A percentile compares a stretch with the other conserved stretches of the same genome.
phyloP scores from a whole-genome alignment of 2,329 filamentous ascomycete genomes.

The Paradendryphiella salina region DNA sequence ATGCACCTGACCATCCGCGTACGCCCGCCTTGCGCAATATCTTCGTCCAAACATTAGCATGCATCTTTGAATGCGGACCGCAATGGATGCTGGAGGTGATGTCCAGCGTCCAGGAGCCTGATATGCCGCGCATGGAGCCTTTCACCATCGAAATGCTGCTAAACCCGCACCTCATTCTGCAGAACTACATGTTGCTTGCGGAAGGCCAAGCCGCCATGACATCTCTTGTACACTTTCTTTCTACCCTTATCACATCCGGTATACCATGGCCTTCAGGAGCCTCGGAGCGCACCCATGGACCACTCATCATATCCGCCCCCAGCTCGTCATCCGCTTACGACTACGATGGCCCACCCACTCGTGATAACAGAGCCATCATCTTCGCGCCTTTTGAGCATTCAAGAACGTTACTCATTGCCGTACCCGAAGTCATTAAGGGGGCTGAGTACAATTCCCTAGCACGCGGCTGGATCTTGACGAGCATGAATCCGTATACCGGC shows the following conservation, averaged over 20 bases:
- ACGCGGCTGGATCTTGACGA: slow-evolving; percentile 47
- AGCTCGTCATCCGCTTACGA: slow-evolving; percentile 5
- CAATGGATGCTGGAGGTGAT: slow-evolving; percentile 47
- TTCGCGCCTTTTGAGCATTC: slow-evolving; percentile 42
- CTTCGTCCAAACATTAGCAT: slow-evolving; percentile 49
- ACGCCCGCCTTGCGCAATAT: slow-evolving; percentile 48
- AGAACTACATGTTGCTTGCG: slow-evolving; percentile 42
- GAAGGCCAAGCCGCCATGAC: slow-evolving; percentile 26
- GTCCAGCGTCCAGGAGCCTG: slow-evolving; percentile 29
- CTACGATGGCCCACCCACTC: background rate
- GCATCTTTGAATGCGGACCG: slow-evolving; percentile 47
- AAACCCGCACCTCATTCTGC: slow-evolving; percentile 42
- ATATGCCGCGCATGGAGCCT: slow-evolving; percentile 12
- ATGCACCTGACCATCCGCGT: slow-evolving; percentile 36
- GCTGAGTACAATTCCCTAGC: slow-evolving; percentile 27
- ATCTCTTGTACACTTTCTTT: slow-evolving; percentile 25
- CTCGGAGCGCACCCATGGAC: slow-evolving; percentile 38
- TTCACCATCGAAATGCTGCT: slow-evolving; percentile 32
- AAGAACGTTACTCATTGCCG: slow-evolving; percentile 37
- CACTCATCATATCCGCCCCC: slow-evolving; percentile 32
- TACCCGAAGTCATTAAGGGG: slow-evolving; percentile 33
- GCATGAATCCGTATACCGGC: slow-evolving; percentile 33
- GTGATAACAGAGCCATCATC: slow-evolving; percentile 31
- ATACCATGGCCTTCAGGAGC: slow-evolving; percentile 41
- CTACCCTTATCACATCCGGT: slow-evolving; percentile 31